Evolutionary conservation across 1,284 basidiomycete species (phyloP).

Genomic region (Lentinus polychrous): DNA sequence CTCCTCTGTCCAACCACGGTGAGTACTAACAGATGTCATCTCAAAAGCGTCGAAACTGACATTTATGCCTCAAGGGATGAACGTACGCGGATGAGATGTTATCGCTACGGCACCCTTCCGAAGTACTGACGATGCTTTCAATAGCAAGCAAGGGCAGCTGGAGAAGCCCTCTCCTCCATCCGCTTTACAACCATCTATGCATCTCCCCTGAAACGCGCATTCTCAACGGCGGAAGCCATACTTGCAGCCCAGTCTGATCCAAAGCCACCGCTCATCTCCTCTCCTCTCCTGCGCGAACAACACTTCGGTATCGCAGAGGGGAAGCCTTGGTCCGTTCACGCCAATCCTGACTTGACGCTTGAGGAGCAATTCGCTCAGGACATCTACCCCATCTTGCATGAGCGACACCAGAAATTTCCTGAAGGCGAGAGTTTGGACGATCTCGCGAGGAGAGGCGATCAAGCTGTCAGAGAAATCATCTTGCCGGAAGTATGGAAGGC

Average conservation of each 20-base stretch:
- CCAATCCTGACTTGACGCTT: conserved; percentile 30
- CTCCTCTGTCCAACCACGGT: conserved; percentile 81
- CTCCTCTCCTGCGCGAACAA: conserved; percentile 55
- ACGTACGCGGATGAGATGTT: conserved; percentile 31
- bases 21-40: conserved; percentile 17
- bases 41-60: not conserved
- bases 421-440: conserved; percentile 73
- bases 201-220: conserved; percentile 76
- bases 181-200: conserved; percentile 67
- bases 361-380: conserved; percentile 45
- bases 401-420: conserved; percentile 54
- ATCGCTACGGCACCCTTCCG: not conserved
- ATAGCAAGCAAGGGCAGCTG: conserved; percentile 82
- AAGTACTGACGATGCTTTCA: too few species aligned
- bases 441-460: conserved; percentile 52
- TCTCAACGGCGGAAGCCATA: conserved; percentile 62
- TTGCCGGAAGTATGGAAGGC: conserved; percentile 49
- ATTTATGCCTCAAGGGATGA: conserved; percentile 44
- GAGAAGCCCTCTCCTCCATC: conserved; percentile 50
- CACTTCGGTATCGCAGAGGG: conserved; percentile 75
- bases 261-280: conserved; percentile 48
- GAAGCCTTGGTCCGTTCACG: conserved; percentile 35
- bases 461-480: conserved; percentile 52
- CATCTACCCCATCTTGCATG: conserved; percentile 42
- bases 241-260: conserved; percentile 42